phyloP scores from a whole-genome alignment of 2,329 filamentous ascomycete species.

The Colletotrichum somersetense region DNA sequence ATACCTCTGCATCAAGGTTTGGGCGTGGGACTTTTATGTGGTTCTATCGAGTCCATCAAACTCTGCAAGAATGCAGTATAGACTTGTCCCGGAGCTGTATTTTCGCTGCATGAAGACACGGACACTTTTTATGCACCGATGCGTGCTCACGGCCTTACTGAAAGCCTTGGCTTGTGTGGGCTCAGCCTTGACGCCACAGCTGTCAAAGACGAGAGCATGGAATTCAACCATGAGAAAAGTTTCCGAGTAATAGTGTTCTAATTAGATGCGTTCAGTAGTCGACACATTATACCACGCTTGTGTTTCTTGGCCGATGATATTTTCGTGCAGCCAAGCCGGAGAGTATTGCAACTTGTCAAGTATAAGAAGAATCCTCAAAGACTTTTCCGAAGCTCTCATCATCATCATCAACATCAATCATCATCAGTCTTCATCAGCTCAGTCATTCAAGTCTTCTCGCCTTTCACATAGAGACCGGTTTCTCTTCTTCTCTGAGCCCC shows the following conservation, averaged over 20 bases:
- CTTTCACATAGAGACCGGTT: not conserved
- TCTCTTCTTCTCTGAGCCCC: not conserved
- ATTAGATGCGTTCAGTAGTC: slow-evolving; percentile 15
- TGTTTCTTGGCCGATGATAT: not conserved
- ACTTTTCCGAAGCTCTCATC: not conserved
- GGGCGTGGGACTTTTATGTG: not conserved
- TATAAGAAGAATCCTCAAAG: slow-evolving; percentile 39
- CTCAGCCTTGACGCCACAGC: slow-evolving; percentile 27
- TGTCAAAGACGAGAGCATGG: not conserved
- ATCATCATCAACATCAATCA: not conserved
- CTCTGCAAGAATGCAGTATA: not conserved
- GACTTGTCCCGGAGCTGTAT: not conserved
- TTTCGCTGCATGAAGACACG: slow-evolving; percentile 22
- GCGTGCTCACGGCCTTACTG: not conserved
- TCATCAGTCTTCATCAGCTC: not conserved
- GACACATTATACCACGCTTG: not conserved
- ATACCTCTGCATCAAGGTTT: slow-evolving; percentile 1
- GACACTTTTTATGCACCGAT: not conserved
- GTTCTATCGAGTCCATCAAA: slow-evolving; percentile 8
- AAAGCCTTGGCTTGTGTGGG: slow-evolving; percentile 17
- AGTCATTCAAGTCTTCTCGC: not conserved
- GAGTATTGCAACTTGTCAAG: not conserved
- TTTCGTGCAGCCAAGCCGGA: no score
- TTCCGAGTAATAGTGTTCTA: slow-evolving; percentile 13
- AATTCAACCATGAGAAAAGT: slow-evolving; percentile 13